A percentile compares a stretch with the other conserved stretches of the same genome.
Evolutionary conservation across 2,329 filamentous ascomycete genomes (phyloP).

Genomic region (Coniochaeta sp.): DNA sequence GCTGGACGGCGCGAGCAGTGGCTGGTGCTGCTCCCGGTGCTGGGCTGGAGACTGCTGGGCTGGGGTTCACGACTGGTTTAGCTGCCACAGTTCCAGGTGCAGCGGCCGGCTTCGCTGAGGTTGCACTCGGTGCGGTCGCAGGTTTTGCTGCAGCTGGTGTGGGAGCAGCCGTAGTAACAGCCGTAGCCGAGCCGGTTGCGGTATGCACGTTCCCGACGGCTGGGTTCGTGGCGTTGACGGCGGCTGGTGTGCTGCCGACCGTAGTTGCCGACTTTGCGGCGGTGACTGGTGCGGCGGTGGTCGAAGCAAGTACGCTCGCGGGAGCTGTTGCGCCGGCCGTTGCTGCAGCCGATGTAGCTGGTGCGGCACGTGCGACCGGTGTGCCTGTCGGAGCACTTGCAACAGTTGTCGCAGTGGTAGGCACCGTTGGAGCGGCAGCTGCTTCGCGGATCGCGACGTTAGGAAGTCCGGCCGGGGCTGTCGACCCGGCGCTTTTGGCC

Average conservation of each 20-base stretch:
- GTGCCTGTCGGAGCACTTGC: too few relatives aligned
- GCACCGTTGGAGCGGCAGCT: background rate
- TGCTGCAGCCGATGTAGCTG: background rate
- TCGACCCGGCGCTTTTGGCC: background rate
- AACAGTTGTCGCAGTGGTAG: background rate
- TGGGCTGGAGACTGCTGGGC: background rate
- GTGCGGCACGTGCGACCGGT: background rate
- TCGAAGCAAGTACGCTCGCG: too few relatives aligned
- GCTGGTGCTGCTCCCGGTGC: background rate
- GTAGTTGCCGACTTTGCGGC: background rate
- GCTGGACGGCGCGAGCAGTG: background rate
- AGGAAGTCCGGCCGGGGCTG: background rate
- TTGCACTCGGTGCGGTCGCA: too few relatives aligned
- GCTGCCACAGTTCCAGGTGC: background rate
- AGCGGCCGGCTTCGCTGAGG: background rate
- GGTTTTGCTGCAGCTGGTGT: background rate
- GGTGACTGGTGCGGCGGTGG: background rate
- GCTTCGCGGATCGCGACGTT: background rate
- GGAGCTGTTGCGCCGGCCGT: background rate
- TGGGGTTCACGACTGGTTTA: background rate
- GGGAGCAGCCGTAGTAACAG: background rate
- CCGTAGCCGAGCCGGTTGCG: background rate
- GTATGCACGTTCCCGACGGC: background rate
- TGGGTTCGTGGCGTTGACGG: background rate
- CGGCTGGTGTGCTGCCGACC: background rate